Conservation (phyloP, 345 rosid genomes). For the Balakata baccata region DNA sequence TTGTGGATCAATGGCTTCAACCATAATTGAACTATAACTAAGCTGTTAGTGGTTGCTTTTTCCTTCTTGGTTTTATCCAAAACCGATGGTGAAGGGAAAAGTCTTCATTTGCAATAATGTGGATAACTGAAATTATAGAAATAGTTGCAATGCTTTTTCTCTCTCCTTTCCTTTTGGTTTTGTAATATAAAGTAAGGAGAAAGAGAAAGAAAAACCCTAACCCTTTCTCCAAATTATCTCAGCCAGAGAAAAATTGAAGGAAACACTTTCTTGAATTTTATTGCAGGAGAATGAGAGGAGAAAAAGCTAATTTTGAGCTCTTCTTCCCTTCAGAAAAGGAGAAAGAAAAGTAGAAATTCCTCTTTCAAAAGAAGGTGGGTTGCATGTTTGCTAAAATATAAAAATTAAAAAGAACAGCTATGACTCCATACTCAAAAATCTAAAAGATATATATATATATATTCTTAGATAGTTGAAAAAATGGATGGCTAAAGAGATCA, state of each 20-base stretch:
- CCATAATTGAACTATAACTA: slow-evolving; percentile 38
- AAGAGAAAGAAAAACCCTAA: slow-evolving; percentile 2
- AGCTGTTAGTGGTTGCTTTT: background rate
- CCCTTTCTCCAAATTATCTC: background rate
- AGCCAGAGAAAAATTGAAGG: background rate
- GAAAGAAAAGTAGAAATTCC: background rate
- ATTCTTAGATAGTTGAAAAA: slow-evolving; percentile 15
- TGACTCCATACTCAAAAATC: background rate
- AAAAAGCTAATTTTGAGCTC: background rate
- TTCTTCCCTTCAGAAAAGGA: background rate
- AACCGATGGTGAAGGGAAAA: background rate
- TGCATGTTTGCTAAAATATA: slow-evolving; percentile 24
- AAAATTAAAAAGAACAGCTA: background rate
- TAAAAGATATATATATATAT: background rate
- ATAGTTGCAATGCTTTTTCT: background rate
- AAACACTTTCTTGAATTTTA: background rate
- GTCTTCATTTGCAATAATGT: background rate
- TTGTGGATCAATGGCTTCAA: slow-evolving; percentile 54
- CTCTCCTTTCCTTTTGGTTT: background rate
- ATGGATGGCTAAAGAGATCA: slow-evolving; percentile 30
- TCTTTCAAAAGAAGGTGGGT: slow-evolving; percentile 22
- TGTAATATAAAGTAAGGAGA: background rate
- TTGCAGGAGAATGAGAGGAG: background rate
- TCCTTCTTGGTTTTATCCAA: slow-evolving; percentile 12
- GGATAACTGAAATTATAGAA: too few relatives aligned